Evolutionary conservation across 129 eudicot genomes (phyloP).

Genomic region (Arctium lappa): DNA sequence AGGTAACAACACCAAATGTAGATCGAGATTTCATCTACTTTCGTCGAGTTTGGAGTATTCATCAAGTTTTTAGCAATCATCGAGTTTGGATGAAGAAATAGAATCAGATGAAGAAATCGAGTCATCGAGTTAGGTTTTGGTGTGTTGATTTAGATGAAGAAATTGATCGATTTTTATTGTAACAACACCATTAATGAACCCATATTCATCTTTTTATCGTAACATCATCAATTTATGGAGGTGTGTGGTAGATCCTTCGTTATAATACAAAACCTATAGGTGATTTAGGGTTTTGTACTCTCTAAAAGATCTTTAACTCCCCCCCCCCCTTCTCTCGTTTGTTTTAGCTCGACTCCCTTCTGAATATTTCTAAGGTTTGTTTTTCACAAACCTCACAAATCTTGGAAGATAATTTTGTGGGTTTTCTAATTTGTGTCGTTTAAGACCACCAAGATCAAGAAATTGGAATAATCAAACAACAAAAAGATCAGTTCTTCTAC

Average conservation of each 20-base stretch:
- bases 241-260: neutral
- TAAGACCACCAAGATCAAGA: constrained; percentile 14
- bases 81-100: neutral
- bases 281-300: too few species aligned
- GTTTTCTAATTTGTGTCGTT: constrained; percentile 14
- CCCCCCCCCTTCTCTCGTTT: too few species aligned
- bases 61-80: neutral
- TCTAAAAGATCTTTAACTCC: too few species aligned
- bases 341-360: too few species aligned
- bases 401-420: neutral
- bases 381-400: constrained; percentile 11
- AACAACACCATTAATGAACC: neutral
- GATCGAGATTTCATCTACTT: neutral
- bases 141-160: too few species aligned
- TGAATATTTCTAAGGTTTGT: constrained; percentile 31
- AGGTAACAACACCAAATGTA: neutral
- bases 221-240: neutral
- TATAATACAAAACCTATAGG: too few species aligned
- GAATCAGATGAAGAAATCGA: neutral
- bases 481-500: constrained; percentile 10
- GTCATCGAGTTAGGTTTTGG: too few species aligned
- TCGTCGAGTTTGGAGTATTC: neutral
- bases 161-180: too few species aligned
- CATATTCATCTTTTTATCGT: neutral
- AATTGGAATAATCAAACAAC: constrained; percentile 6